A percentile compares a stretch with the other conserved stretches of the same genome.
Evolutionary conservation across 306 rosid genomes (phyloP).

Genomic region (Prunus fruticosa): DNA sequence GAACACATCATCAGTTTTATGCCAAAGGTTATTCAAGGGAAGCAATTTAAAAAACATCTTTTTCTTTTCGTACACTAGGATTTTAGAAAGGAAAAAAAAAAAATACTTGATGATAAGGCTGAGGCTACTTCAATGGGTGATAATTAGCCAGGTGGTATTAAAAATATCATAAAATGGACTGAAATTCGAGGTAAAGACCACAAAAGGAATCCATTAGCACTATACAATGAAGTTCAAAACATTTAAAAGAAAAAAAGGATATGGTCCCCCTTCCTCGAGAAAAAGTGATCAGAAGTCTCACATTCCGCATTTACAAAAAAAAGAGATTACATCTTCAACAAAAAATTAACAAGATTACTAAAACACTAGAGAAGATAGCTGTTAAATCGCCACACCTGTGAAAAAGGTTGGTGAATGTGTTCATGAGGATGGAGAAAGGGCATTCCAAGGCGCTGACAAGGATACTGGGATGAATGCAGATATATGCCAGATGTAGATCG

Average conservation of each 20-base stretch:
- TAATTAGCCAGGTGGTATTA: neutral
- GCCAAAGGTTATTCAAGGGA: no score
- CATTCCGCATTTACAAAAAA: neutral
- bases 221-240: no score
- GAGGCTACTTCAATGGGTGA: neutral
- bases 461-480: conserved; percentile 86
- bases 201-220: no score
- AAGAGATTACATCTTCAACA: neutral
- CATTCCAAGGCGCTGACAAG: conserved; percentile 84
- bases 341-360: neutral
- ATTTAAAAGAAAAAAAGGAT: no score
- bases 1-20: no score
- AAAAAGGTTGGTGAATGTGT: conserved; percentile 75
- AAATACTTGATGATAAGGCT: neutral
- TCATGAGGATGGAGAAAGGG: conserved; percentile 80
- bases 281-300: neutral
- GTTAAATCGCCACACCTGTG: conserved; percentile 56
- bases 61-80: neutral
- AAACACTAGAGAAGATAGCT: neutral
- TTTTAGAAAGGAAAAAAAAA: neutral
- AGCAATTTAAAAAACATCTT: neutral
- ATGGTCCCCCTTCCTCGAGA: no score
- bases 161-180: no score
- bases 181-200: no score
- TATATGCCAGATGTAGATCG: conserved; percentile 64